Base-by-base conservation (phyloP, 2,329 filamentous ascomycete genomes). In the Neonectria sp. region DNA sequence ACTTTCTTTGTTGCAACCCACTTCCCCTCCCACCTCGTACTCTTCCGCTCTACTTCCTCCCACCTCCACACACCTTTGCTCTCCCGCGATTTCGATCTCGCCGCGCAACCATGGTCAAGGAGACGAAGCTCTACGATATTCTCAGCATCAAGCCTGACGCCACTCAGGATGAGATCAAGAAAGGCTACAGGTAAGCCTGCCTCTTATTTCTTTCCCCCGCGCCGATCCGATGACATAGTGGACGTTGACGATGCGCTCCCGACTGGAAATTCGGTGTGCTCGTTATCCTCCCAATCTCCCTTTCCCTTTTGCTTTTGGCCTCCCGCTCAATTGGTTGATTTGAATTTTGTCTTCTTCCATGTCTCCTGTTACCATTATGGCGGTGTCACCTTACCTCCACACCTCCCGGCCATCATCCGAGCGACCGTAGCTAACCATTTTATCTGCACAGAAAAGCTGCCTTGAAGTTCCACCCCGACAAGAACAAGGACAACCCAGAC, bases 81-180 rank as follows among this genome's bases (percentile, higher is more conserved):
- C 51, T 24, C 11, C 31, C 51, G 31, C 31, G 51, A 33, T n/a
- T 61, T 68, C 61, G 66, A 63, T 45, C 55, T 51, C 21, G 21
- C 53, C 67, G 52, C 71, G 69, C 75, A 82, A 89, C 75, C 73
- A 98, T 98, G 95, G 94, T 97, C 75, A 93, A 94, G 77, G 95
- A 98, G 86, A 96, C 93, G 60, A 97, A 97, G 83, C 91, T 98
- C 71, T 99, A 99, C 86, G 94, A 98, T 82, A 88, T 90, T 71
- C 87, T 99, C 76, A 86, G 88, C 79, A 86, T 98, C 82, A 92
- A 93, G 80, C 89, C 95, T 43, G 89, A 91, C 68, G 94, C 95
- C 27, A 88, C 90, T 27, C 94, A 97, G 82, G 95, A 98, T 79
- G 95, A 98, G 72, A 97, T 99, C 80, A 98, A 98, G 82, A 99